Evolutionary conservation across 345 rosid genomes (phyloP), one percentile per base, ranked within the genome.

Genomic region (Arabidopsis suecica): DNA sequence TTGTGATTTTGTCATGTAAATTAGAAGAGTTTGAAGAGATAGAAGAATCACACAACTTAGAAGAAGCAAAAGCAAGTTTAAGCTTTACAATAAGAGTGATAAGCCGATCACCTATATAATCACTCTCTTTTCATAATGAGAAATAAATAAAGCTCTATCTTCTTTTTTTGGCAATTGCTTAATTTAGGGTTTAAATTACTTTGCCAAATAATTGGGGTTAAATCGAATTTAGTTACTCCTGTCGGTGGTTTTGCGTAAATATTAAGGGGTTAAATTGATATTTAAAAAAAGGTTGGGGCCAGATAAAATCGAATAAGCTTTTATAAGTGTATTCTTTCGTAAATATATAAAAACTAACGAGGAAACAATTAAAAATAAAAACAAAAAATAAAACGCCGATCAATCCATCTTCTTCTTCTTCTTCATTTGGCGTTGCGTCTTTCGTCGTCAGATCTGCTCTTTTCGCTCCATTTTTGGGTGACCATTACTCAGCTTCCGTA

Each of bases 361-460:
- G 61, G 28, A 32, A 48, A 57, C 1, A 16, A 56, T 0, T n/a
- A 13, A 36, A 61, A 20, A 32, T 9, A 40, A 42, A 44, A 62
- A 37, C 3, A 12, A 65, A 74, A 20, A 60, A 28, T 3, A 60
- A 50, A 68, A 59, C 73, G 55, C 50, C 6, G 74, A 76, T 76
- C 59, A 59, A 59, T 59, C 61, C 38, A 3, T 18, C n/a, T 51
- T 28, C 18, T 6, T 14, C 18, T 45, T 23, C 75, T 36, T 5
- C 71, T 71, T 77, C 67, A 40, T 65, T 65, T 37, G 65, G 62
- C 20, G 30, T 64, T 45, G 42, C 71, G 47, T 63, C 75, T 28
- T 40, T 41, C 48, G 45, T 61, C 71, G 45, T 54, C 71, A 69
- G 80, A 77, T 77, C 80, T 77, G 71, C 59, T 66, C 45, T 28